Conservation (phyloP, 1,139 yeast genomes). For the Lizanozyma gosingica region DNA sequence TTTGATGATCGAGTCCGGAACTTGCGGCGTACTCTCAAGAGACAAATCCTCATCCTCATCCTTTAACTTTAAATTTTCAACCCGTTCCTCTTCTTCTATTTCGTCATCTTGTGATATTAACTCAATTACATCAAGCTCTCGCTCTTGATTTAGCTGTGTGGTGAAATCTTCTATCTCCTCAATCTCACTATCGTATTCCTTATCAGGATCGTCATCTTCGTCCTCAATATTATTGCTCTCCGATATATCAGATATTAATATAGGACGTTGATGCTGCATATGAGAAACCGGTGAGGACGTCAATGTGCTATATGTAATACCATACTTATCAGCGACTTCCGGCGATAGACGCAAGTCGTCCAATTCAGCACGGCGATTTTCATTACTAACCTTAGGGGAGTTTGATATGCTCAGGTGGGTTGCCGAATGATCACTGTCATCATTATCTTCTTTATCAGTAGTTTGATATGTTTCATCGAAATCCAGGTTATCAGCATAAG, state of each 20-base stretch:
- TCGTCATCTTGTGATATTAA: conserved; percentile 25
- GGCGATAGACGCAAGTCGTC: conserved; percentile 21
- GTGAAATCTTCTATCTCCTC: conserved; percentile 23
- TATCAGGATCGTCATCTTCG: conserved; percentile 2
- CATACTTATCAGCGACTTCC: conserved; percentile 22
- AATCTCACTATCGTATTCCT: conserved; percentile 10
- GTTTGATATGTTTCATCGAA: background rate
- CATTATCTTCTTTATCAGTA: background rate
- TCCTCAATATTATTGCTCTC: background rate
- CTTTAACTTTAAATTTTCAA: conserved; percentile 1
- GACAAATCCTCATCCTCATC: background rate
- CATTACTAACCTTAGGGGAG: background rate
- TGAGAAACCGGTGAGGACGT: background rate
- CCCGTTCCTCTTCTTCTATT: conserved; percentile 2
- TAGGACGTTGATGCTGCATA: background rate
- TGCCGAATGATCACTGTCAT: background rate
- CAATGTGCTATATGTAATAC: conserved; percentile 13
- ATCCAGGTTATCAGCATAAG: background rate
- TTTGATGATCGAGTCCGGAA: conserved; percentile 2
- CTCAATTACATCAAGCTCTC: conserved; percentile 30
- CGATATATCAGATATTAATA: background rate
- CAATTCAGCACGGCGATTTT: conserved; percentile 13
- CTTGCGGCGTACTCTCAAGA: background rate
- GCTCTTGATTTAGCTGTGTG: conserved; percentile 35
- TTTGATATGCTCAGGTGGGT: background rate